Percentiles rank a stretch among this genome's conserved stretches.
These are phyloP conservation scores for Davidsoniella australis DNA, from an alignment of 2,329 filamentous ascomycete genomes.

Conservation along the genomic window DNA sequence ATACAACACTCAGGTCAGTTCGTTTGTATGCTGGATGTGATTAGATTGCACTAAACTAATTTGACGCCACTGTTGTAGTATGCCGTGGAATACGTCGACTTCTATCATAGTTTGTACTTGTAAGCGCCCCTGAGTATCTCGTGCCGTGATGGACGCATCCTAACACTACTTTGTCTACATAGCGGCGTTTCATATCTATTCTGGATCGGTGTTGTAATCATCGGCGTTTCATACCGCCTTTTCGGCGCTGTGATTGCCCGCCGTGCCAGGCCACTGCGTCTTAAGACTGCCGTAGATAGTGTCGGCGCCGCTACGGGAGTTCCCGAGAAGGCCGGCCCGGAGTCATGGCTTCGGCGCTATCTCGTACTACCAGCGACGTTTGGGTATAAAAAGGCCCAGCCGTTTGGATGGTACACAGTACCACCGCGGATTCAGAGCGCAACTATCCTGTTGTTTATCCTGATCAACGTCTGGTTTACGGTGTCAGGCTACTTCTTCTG, in stretches of 20 bases:
- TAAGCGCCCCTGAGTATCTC: not conserved
- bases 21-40: too few species aligned
- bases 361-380: slow-evolving; percentile 26
- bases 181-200: slow-evolving; percentile 17
- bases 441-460: slow-evolving; percentile 22
- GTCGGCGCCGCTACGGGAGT: not conserved
- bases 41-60: not conserved
- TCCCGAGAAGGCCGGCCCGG: slow-evolving; percentile 6
- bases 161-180: not conserved
- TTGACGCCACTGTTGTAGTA: slow-evolving; percentile 14
- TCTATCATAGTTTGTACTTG: not conserved
- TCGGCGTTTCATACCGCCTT: slow-evolving; percentile 21
- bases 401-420: slow-evolving; percentile 28
- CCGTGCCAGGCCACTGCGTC: not conserved
- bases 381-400: slow-evolving; percentile 26
- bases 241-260: not conserved
- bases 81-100: slow-evolving; percentile 21
- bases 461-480: slow-evolving; percentile 23
- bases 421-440: slow-evolving; percentile 27
- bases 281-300: not conserved
- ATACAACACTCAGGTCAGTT: slow-evolving; percentile 9
- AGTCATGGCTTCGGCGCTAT: slow-evolving; percentile 20
- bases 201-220: slow-evolving; percentile 23
- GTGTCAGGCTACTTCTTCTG: slow-evolving; percentile 23
- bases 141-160: not conserved